Evolutionary conservation across 495 filamentous ascomycete species (phyloP).

Genomic region (Bathelium albidoporum): DNA sequence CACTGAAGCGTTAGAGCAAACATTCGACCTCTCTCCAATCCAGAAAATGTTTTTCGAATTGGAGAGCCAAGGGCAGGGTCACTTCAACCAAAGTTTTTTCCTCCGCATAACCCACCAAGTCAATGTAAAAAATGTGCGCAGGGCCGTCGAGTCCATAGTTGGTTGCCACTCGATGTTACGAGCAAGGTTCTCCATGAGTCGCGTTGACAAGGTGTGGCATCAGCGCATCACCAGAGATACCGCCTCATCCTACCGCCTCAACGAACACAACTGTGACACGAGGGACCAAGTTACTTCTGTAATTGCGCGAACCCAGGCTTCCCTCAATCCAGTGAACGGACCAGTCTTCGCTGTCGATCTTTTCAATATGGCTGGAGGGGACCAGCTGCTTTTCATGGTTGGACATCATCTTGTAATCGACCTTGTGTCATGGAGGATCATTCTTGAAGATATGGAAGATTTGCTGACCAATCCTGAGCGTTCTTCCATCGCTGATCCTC

Average conservation of each 20-base stretch:
- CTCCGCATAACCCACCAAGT: constrained; percentile 10
- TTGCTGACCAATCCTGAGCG: background rate
- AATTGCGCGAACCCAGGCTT: constrained; percentile 17
- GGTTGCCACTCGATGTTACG: constrained; percentile 24
- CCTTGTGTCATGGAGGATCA: constrained; percentile 21
- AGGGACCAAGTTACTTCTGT: constrained; percentile 5
- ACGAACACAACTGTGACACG: background rate
- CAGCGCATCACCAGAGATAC: constrained; percentile 21
- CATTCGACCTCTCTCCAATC: constrained; percentile 21
- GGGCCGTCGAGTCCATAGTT: constrained; percentile 15
- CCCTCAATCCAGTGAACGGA: constrained; percentile 12
- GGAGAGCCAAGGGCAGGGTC: constrained; percentile 15
- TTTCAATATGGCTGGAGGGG: constrained; percentile 8
- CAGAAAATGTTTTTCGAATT: constrained; percentile 19
- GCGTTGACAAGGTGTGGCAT: constrained; percentile 11
- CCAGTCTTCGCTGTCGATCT: constrained; percentile 21
- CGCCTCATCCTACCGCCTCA: constrained; percentile 13
- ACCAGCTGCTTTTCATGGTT: constrained; percentile 17
- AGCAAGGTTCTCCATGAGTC: constrained; percentile 12
- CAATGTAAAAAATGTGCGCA: constrained; percentile 2
- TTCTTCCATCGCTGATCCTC: background rate
- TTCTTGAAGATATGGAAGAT: constrained; percentile 22
- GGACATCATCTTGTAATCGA: constrained; percentile 23
- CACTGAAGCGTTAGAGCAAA: constrained; percentile 8
- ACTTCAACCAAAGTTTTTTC: constrained; percentile 24